Percentiles rank a stretch among this genome's conserved stretches.
phyloP scores from a whole-genome alignment of 768 basidiomycete species.

The Guyanaporus albipodus region DNA sequence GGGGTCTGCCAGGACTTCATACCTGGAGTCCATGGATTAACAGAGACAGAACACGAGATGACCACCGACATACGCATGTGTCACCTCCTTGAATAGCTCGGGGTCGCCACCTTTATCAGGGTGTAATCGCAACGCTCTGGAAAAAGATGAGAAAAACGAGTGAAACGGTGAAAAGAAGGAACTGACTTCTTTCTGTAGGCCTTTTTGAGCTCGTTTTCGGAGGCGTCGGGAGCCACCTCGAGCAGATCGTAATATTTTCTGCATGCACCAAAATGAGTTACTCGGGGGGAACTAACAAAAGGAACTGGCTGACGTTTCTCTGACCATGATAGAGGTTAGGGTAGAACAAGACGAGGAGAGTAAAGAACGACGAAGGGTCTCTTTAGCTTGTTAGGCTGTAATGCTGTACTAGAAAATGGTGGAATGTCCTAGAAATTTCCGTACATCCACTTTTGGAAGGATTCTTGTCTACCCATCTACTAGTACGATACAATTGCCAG shows the following conservation, averaged over 20 bases:
- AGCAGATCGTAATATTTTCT: conserved; percentile 94
- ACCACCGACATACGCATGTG: conserved; percentile 70
- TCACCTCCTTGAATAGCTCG: conserved; percentile 96
- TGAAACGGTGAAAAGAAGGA: not conserved
- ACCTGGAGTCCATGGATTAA: conserved; percentile 44
- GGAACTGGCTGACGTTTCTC: conserved; percentile 49
- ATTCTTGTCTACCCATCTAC: too few relatives aligned
- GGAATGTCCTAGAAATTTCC: conserved; percentile 35
- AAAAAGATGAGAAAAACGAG: conserved; percentile 6
- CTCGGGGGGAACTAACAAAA: not conserved
- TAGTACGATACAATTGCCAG: too few relatives aligned
- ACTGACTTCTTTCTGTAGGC: conserved; percentile 89
- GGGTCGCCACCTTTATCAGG: conserved; percentile 96
- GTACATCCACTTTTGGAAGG: conserved; percentile 21
- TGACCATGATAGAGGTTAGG: conserved; percentile 48
- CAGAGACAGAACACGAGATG: not conserved
- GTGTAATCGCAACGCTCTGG: conserved; percentile 77
- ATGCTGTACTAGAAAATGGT: conserved; percentile 32
- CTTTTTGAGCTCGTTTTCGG: conserved; percentile 87
- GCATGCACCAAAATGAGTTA: conserved; percentile 9
- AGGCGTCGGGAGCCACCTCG: conserved; percentile 74
- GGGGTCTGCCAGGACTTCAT: conserved; percentile 88
- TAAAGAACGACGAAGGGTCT: conserved; percentile 11
- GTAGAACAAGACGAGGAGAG: conserved; percentile 12
- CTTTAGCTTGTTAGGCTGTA: conserved; percentile 27